These are phyloP conservation scores for Mortierella sp. DNA, from an alignment of 371 early-diverging fungal genomes.

Conservation along the genomic window DNA sequence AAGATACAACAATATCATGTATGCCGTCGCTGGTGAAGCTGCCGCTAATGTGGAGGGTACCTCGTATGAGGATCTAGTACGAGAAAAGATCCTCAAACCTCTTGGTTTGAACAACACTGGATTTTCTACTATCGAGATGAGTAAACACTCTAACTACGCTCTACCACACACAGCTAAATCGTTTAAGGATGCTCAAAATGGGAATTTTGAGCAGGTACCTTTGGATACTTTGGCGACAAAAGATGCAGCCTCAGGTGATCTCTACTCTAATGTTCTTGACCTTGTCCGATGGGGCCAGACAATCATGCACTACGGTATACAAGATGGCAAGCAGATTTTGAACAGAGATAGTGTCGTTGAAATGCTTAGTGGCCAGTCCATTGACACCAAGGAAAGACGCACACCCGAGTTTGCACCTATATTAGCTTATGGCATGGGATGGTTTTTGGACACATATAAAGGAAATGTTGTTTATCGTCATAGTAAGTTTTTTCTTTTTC, in stretches of 20 bases:
- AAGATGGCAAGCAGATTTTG: background rate
- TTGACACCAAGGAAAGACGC: background rate
- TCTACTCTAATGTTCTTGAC: constrained; percentile 12
- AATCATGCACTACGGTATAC: background rate
- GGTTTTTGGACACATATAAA: constrained; percentile 23
- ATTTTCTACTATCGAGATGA: constrained; percentile 2
- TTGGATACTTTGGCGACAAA: background rate
- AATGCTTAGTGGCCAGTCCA: constrained; percentile 9
- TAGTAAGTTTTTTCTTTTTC: constrained; percentile 13
- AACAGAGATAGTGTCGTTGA: constrained; percentile 1
- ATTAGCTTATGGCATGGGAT: constrained; percentile 13
- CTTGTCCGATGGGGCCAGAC: background rate
- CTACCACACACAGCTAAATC: background rate
- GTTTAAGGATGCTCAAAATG: constrained; percentile 8
- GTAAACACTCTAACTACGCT: constrained; percentile 13
- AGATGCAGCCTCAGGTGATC: constrained; percentile 3
- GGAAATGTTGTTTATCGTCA: constrained; percentile 14
- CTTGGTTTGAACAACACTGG: constrained; percentile 12
- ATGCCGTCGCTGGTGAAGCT: background rate
- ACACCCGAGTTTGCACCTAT: constrained; percentile 18
- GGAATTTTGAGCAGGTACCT: background rate
- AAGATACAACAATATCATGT: constrained; percentile 9
- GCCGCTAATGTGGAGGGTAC: background rate
- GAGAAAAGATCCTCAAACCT: constrained; percentile 14
- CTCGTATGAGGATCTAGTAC: constrained; percentile 3